Conservation (phyloP, 495 filamentous ascomycete genomes). For the Aspergillus baeticus region DNA sequence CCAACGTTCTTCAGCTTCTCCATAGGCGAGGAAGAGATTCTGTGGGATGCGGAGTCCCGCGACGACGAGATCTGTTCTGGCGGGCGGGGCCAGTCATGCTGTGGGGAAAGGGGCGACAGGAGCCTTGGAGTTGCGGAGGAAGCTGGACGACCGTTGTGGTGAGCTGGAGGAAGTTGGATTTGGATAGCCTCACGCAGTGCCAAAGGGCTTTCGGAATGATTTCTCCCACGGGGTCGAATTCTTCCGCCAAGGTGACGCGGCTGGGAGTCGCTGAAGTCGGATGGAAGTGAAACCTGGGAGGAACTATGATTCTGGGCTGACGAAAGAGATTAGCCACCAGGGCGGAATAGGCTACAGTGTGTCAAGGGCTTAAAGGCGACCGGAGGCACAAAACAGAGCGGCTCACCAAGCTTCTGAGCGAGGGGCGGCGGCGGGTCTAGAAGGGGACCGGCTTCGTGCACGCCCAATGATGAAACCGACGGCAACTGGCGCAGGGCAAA, state of each 20-base stretch:
- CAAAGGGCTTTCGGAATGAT: background rate
- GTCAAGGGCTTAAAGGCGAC: background rate
- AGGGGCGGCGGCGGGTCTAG: conserved; percentile 14
- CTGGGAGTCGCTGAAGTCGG: conserved; percentile 9
- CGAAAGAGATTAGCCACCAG: conserved; percentile 3
- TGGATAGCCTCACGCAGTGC: conserved; percentile 8
- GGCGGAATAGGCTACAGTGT: background rate
- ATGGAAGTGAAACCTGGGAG: conserved; percentile 14
- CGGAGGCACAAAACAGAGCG: background rate
- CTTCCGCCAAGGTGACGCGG: conserved; percentile 11
- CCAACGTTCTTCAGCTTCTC: conserved; percentile 34
- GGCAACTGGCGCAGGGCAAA: conserved; percentile 11
- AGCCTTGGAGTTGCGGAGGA: background rate
- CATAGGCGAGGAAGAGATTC: conserved; percentile 20
- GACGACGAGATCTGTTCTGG: conserved; percentile 11
- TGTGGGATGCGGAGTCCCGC: conserved; percentile 15
- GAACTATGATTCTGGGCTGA: conserved; percentile 5
- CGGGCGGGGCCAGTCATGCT: conserved; percentile 12
- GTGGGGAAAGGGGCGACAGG: background rate
- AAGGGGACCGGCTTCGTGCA: conserved; percentile 5
- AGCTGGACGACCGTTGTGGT: background rate
- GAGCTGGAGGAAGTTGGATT: background rate
- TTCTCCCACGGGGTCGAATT: conserved; percentile 1
- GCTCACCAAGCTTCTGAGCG: conserved; percentile 17
- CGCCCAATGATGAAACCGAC: conserved; percentile 22